Conservation (phyloP, 2,329 filamentous ascomycete genomes). For the Fusarium sp. region DNA sequence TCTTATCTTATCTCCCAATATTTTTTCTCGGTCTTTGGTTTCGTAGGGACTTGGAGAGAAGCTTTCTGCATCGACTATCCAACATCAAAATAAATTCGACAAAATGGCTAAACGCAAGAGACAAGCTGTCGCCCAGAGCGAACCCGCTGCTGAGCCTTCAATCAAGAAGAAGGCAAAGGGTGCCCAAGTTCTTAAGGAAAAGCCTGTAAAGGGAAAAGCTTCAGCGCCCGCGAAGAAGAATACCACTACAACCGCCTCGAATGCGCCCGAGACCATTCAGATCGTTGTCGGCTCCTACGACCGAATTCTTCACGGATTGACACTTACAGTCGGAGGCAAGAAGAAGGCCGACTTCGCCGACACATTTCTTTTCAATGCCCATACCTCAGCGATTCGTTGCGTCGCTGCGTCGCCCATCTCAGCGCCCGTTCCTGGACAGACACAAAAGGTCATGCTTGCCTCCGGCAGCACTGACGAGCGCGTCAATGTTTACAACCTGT, state of each 20-base stretch:
- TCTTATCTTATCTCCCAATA: slow-evolving; percentile 50
- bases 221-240: slow-evolving; percentile 40
- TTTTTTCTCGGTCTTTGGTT: slow-evolving; percentile 40
- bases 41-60: slow-evolving; percentile 9
- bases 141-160: slow-evolving; percentile 37
- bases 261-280: slow-evolving; percentile 73
- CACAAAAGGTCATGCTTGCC: slow-evolving; percentile 88
- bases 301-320: slow-evolving; percentile 88
- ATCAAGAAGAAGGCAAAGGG: slow-evolving; percentile 47
- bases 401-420: slow-evolving; percentile 86
- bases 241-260: slow-evolving; percentile 33
- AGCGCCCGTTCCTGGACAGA: slow-evolving; percentile 66
- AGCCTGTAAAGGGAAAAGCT: slow-evolving; percentile 25
- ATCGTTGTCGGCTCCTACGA: slow-evolving; percentile 96
- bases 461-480: slow-evolving; percentile 93
- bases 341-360: slow-evolving; percentile 78
- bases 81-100: slow-evolving; percentile 23
- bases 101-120: slow-evolving; percentile 64
- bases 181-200: slow-evolving; percentile 22
- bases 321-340: slow-evolving; percentile 69
- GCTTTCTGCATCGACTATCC: slow-evolving; percentile 7
- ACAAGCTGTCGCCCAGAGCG: slow-evolving; percentile 47
- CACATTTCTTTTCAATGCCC: slow-evolving; percentile 95
- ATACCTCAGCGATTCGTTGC: slow-evolving; percentile 89
- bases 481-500: slow-evolving; percentile 94